phyloP scores from a whole-genome alignment of 768 basidiomycete genomes.

The Mycena floridula region DNA sequence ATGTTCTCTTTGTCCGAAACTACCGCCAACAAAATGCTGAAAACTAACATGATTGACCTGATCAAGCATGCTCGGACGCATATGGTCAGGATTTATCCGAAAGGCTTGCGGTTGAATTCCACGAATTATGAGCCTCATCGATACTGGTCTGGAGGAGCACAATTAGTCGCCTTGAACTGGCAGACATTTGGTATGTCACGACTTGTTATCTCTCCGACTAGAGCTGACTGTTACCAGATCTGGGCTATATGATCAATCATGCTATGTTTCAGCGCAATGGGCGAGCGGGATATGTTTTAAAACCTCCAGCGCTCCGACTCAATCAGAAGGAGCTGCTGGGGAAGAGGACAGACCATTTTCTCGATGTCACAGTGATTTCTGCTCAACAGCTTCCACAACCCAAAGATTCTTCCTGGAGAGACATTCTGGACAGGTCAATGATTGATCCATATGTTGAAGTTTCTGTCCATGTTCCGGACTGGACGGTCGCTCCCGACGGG shows the following conservation, averaged over 20 bases:
- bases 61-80: conserved; percentile 85
- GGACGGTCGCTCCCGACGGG: conserved; percentile 28
- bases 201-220: neutral
- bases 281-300: conserved; percentile 84
- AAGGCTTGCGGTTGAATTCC: conserved; percentile 73
- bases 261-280: conserved; percentile 94
- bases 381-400: conserved; percentile 85
- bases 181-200: conserved; percentile 79
- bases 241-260: conserved; percentile 88
- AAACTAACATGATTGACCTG: conserved; percentile 56
- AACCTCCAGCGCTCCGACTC: conserved; percentile 71
- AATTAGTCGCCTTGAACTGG: conserved; percentile 95
- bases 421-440: conserved; percentile 50
- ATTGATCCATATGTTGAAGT: conserved; percentile 79
- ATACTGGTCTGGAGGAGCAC: conserved; percentile 85
- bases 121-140: conserved; percentile 86
- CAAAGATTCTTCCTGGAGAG: conserved; percentile 55
- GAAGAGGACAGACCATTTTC: conserved; percentile 47
- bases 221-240: conserved; percentile 40
- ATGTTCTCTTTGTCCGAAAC: conserved; percentile 91
- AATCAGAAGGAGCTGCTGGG: conserved; percentile 53
- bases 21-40: conserved; percentile 69
- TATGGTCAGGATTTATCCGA: conserved; percentile 82
- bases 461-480: conserved; percentile 70
- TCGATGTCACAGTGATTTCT: conserved; percentile 74